Evolutionary conservation across 2,329 filamentous ascomycete species (phyloP), one percentile per base, ranked within the genome.

Genomic region (Alternaria infectoria): DNA sequence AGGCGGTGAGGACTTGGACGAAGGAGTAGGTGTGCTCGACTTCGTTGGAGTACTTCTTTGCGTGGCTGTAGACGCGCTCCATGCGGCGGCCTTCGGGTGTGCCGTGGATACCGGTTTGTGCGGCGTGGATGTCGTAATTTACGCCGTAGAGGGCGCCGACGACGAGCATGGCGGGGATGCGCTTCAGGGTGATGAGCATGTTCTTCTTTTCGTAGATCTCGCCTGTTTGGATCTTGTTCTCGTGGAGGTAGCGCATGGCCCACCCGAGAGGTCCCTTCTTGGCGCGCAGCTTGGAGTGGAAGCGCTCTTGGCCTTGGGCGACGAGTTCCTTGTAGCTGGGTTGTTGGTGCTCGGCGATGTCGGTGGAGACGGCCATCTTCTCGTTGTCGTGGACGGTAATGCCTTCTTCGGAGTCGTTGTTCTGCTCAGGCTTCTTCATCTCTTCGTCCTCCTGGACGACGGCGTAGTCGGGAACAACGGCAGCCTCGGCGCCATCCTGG

Each of bases 61-160:
- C 77, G 28, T 74, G 77, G 30, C 83, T 82, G 77, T 93, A 93
- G 61, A 91, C 89, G 46, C 86, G 83, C 73, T 86, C 82, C 90
- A 93, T 92, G 65, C 91, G 90, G 36, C 82, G 82, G 62, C 91
- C 91, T 64, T 93, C 91, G 7, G 91, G 91, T 2, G 91, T 93
- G 21, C 91, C 91, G 12, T 83, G 76, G 47, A 92, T 86, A 75
- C 91, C 91, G 56, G 84, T 84, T 83, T 93, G 91, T 5, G 90
- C 90, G 52, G 87, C 86, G 84, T 94, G 91, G 74, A 94, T 95
- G 71, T 95, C 92, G 81, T 94, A 95, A 85, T 94, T 85, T 25
- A 90, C 77, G 78, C 92, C 92, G 77, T 95, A 95, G 55, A 93
- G 86, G 15, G 84, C 75, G 59, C 85, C 91, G 67, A 83, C 84